Evolutionary conservation across 2,329 filamentous ascomycete genomes (phyloP).

Genomic region (Apiospora koreana): DNA sequence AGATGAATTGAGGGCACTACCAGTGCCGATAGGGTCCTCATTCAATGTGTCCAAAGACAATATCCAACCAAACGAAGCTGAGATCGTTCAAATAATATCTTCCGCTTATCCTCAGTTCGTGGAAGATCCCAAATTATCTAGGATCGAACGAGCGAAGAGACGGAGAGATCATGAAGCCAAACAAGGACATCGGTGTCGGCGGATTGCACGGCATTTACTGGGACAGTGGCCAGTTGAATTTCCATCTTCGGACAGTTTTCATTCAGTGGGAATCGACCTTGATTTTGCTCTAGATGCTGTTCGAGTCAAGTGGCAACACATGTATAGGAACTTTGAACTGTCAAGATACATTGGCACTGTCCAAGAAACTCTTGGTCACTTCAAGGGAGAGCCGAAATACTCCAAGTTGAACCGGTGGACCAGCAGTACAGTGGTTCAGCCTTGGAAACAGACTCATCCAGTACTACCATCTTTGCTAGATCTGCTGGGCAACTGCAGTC

Average conservation of each 20-base stretch:
- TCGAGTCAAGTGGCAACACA: not conserved
- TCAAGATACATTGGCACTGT: not conserved
- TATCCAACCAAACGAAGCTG: not conserved
- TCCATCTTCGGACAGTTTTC: not conserved
- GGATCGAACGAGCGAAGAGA: not conserved
- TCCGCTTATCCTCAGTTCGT: not conserved
- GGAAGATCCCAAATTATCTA: not conserved
- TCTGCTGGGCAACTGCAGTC: not conserved
- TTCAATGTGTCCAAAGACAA: not conserved
- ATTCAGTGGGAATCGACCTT: not conserved
- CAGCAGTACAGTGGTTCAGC: not conserved
- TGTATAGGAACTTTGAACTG: not conserved
- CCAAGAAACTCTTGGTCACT: not conserved
- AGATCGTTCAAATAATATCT: not conserved
- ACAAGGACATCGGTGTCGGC: not conserved
- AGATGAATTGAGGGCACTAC: not conserved
- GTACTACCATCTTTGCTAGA: not conserved
- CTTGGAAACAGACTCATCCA: not conserved
- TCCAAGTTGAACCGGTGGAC: not conserved
- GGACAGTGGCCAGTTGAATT: not conserved
- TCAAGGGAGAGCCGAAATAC: not conserved
- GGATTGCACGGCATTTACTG: not conserved
- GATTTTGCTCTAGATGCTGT: not conserved
- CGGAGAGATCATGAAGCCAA: not conserved
- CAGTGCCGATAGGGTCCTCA: not conserved